phyloP scores from a whole-genome alignment of 345 rosid species.

The Psidium friedrichsthalianum region DNA sequence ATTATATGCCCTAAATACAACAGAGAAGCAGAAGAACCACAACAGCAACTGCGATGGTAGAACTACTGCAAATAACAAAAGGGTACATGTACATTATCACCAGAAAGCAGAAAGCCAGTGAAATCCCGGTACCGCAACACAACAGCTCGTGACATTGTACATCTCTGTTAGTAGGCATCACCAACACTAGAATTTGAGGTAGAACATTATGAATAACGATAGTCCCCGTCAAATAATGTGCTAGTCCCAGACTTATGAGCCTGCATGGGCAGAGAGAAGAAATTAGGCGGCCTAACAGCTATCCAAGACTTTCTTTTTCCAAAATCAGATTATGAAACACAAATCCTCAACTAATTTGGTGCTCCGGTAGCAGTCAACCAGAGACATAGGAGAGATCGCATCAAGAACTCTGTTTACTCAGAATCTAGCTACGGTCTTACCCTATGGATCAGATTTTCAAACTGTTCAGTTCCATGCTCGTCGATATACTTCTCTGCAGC shows the following conservation, averaged over 20 bases:
- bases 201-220: constrained; percentile 7
- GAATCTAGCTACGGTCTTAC: constrained; percentile 14
- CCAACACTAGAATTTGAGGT: neutral
- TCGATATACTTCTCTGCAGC: constrained; percentile 86
- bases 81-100: neutral
- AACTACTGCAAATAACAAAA: neutral
- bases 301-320: neutral
- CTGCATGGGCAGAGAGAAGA: constrained; percentile 18
- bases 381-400: neutral
- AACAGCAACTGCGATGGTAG: neutral
- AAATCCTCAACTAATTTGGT: neutral
- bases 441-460: constrained; percentile 70
- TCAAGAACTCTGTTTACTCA: neutral
- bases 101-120: neutral
- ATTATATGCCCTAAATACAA: neutral
- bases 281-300: neutral
- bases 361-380: neutral
- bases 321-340: neutral
- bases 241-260: constrained; percentile 49
- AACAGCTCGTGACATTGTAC: neutral
- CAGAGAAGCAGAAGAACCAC: neutral
- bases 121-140: neutral
- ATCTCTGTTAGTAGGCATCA: neutral
- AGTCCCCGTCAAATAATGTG: constrained; percentile 14
- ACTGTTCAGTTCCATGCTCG: constrained; percentile 82